Evolutionary conservation across 2,329 filamentous ascomycete genomes (phyloP).

Genomic region (Nemania diffusa): DNA sequence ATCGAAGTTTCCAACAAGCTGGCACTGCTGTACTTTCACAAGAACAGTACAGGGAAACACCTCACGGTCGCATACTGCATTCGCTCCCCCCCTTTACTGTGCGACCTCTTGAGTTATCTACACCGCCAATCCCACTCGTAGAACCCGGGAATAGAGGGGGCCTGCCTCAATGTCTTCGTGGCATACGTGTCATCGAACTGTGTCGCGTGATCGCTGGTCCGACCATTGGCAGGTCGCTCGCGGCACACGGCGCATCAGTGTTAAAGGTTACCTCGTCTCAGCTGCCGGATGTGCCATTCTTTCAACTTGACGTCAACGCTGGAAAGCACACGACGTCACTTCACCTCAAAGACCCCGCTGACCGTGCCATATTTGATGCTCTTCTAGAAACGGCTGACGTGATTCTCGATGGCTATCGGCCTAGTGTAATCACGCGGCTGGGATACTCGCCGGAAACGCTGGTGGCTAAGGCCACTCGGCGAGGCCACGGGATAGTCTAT

Average conservation of each 20-base stretch:
- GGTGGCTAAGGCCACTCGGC: constrained; percentile 60
- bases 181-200: constrained; percentile 78
- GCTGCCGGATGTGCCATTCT: constrained; percentile 77
- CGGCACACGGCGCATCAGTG: constrained; percentile 80
- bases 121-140: constrained; percentile 58
- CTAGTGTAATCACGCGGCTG: constrained; percentile 70
- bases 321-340: constrained; percentile 75
- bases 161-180: constrained; percentile 58
- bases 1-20: constrained; percentile 66
- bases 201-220: constrained; percentile 81
- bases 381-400: constrained; percentile 72
- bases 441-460: constrained; percentile 71
- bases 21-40: constrained; percentile 69
- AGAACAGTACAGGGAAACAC: constrained; percentile 67
- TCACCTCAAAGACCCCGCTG: constrained; percentile 66
- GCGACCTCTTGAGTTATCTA: constrained; percentile 59
- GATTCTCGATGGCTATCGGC: constrained; percentile 75
- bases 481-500: constrained; percentile 72
- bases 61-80: constrained; percentile 59
- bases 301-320: constrained; percentile 77
- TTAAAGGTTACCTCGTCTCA: constrained; percentile 75
- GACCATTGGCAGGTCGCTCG: constrained; percentile 75
- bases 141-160: constrained; percentile 45
- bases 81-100: constrained; percentile 61
- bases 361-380: constrained; percentile 65